Percentiles rank a stretch among this genome's conserved stretches.
phyloP scores from a whole-genome alignment of 768 basidiomycete genomes.

The Termitomyces sp. region DNA sequence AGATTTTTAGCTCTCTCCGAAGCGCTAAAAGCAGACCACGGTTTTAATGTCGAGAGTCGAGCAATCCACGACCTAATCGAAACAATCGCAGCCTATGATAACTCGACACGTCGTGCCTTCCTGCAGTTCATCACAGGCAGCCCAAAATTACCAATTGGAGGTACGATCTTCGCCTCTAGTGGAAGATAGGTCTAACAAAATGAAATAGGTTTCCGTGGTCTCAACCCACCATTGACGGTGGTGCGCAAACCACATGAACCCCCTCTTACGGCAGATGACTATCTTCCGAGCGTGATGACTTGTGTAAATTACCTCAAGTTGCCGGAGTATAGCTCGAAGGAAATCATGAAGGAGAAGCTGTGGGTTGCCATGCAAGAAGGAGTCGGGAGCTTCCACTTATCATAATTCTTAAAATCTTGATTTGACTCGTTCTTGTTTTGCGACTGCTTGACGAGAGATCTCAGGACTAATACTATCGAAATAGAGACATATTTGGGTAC shows the following conservation, averaged over 20 bases:
- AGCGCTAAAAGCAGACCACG: conserved; percentile 94
- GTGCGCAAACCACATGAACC: conserved; percentile 96
- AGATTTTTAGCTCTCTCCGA: conserved; percentile 67
- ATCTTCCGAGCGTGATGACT: conserved; percentile 97
- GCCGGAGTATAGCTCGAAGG: conserved; percentile 89
- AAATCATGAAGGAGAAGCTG: conserved; percentile 80
- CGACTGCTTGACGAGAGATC: not conserved
- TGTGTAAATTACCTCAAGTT: conserved; percentile 96
- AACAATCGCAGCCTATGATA: conserved; percentile 79
- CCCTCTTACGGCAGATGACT: conserved; percentile 87
- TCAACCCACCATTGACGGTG: conserved; percentile 92
- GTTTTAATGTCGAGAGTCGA: conserved; percentile 92
- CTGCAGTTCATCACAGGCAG: conserved; percentile 98
- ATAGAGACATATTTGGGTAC: not conserved
- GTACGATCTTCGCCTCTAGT: conserved; percentile 33
- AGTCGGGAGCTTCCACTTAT: conserved; percentile 95
- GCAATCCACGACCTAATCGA: conserved; percentile 86
- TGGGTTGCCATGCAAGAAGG: conserved; percentile 87
- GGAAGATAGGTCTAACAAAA: not conserved
- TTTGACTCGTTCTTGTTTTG: conserved; percentile 7
- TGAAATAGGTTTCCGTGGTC: conserved; percentile 79
- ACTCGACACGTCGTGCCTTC: conserved; percentile 71
- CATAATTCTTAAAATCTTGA: conserved; percentile 41
- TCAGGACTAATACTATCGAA: not conserved
- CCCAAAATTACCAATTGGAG: conserved; percentile 93